phyloP scores from a whole-genome alignment of 495 filamentous ascomycete genomes.

The Durotheca rogersii region DNA sequence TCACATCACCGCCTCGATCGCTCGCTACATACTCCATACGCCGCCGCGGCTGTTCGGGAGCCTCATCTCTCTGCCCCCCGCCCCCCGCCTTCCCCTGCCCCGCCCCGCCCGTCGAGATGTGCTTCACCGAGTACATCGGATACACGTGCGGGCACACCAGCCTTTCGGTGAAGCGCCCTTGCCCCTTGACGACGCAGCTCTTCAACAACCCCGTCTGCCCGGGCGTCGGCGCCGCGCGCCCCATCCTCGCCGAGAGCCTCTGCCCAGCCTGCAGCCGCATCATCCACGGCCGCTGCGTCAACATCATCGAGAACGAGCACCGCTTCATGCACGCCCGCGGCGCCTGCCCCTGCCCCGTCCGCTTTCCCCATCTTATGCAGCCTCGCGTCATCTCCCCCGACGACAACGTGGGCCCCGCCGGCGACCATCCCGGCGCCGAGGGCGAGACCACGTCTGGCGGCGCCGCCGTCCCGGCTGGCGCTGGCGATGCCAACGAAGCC shows the following conservation, averaged over 20 bases:
- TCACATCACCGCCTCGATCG: no score
- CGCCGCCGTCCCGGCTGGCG: no score
- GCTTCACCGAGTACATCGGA: constrained; percentile 43
- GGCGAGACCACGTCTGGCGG: not conserved
- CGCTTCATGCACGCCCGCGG: constrained; percentile 51
- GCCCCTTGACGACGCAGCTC: constrained; percentile 42
- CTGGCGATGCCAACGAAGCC: not conserved
- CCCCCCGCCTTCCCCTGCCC: no score
- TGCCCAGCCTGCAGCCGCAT: constrained; percentile 42
- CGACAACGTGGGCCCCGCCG: not conserved
- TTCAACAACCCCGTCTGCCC: constrained; percentile 40
- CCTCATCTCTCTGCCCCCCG: no score
- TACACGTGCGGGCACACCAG: constrained; percentile 50
- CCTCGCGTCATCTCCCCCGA: constrained; percentile 31
- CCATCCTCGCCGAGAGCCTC: constrained; percentile 37
- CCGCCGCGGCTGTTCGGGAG: no score
- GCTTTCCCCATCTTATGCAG: constrained; percentile 37
- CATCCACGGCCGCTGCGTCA: constrained; percentile 42
- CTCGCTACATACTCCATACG: no score
- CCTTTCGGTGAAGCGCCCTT: constrained; percentile 38
- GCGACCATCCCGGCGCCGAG: not conserved
- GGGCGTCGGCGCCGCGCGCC: constrained; percentile 21
- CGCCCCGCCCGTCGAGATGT: constrained; percentile 35
- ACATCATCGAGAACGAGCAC: constrained; percentile 47
- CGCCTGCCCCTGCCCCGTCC: constrained; percentile 41